Conservation (phyloP, 2,329 filamentous ascomycete genomes). For the Aspergillus texensis region DNA sequence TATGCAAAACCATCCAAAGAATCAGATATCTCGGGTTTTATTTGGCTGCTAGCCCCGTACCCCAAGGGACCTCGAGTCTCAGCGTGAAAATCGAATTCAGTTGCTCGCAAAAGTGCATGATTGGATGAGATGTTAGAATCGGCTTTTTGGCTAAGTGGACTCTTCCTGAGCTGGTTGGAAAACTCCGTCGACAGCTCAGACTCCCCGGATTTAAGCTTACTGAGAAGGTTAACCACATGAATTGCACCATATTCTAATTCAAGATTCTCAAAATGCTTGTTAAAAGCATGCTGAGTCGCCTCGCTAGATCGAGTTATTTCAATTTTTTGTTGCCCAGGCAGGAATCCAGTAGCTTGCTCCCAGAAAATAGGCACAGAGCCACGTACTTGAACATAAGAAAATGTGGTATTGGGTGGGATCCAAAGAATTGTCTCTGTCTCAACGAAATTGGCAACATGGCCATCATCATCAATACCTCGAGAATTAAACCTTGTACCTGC, state of each 20-base stretch:
- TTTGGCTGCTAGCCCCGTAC: conserved; percentile 87
- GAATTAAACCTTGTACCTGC: conserved; percentile 96
- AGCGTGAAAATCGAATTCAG: conserved; percentile 95
- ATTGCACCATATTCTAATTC: conserved; percentile 86
- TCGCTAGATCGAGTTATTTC: conserved; percentile 84
- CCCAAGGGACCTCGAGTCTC: conserved; percentile 84
- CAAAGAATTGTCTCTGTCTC: conserved; percentile 94
- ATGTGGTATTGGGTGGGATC: conserved; percentile 74
- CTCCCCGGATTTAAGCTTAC: conserved; percentile 83
- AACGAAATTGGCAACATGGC: conserved; percentile 98
- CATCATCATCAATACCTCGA: conserved; percentile 96
- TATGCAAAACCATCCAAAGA: conserved; percentile 92
- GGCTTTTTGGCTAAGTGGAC: conserved; percentile 64
- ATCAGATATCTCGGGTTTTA: conserved; percentile 74
- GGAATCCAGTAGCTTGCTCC: conserved; percentile 86
- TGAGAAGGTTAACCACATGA: conserved; percentile 93
- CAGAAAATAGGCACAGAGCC: conserved; percentile 96
- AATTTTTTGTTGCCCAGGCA: conserved; percentile 94
- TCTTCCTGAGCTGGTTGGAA: conserved; percentile 73
- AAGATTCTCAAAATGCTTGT: conserved; percentile 90
- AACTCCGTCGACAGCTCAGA: conserved; percentile 80
- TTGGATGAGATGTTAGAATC: conserved; percentile 60
- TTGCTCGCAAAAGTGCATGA: conserved; percentile 75
- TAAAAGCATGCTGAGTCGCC: conserved; percentile 90
- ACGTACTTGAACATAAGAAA: conserved; percentile 90